Percentiles rank a stretch among this genome's conserved stretches.
Conservation (phyloP, 1,284 basidiomycete genomes). For the Inonotus obliquus region DNA sequence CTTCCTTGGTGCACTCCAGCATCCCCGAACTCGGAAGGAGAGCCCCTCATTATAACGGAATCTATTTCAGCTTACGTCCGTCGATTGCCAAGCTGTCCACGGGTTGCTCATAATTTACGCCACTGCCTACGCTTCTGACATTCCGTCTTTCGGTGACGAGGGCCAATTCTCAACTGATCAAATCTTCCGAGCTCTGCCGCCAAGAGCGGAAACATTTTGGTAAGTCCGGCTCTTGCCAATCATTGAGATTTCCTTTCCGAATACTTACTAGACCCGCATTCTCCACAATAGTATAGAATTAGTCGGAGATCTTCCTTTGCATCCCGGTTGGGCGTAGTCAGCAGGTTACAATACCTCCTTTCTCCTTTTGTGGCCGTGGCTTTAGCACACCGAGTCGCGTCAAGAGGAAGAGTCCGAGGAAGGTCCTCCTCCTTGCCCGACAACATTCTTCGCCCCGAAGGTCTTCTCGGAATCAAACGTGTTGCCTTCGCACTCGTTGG, state of each 20-base stretch:
- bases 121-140: neutral
- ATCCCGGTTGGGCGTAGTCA: slow-evolving; percentile 10
- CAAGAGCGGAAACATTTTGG: slow-evolving; percentile 11
- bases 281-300: slow-evolving; percentile 14
- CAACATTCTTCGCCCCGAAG: slow-evolving; percentile 11
- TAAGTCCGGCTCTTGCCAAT: slow-evolving; percentile 5
- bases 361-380: slow-evolving; percentile 1
- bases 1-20: neutral
- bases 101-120: neutral
- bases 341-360: slow-evolving; percentile 1
- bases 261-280: slow-evolving; percentile 12
- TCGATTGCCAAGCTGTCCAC: neutral
- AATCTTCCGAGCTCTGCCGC: slow-evolving; percentile 1
- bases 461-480: neutral
- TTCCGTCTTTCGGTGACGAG: neutral
- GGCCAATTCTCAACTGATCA: neutral
- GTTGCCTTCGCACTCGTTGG: slow-evolving; percentile 9
- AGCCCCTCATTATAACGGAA: neutral
- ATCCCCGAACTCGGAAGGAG: neutral
- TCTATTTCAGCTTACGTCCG: slow-evolving; percentile 2
- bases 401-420: slow-evolving; percentile 5
- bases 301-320: slow-evolving; percentile 14
- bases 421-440: neutral
- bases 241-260: slow-evolving; percentile 10
- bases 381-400: neutral